Base-by-base conservation (phyloP, 129 eudicot genomes). In the Mikania micrantha region DNA sequence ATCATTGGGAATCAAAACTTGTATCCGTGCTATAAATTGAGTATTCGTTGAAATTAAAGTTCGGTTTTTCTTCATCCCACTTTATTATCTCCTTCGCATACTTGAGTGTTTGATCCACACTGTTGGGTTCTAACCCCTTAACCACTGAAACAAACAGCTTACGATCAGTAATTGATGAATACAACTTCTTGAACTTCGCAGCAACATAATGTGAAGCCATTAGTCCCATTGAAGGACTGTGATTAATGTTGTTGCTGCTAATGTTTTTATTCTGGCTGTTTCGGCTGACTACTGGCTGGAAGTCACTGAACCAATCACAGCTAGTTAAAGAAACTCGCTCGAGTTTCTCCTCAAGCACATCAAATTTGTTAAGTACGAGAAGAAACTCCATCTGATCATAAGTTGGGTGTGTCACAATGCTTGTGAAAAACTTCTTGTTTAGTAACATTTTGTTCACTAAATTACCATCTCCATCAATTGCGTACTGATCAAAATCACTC, bases 251-350 rank as follows among this genome's bases (percentile, higher is more conserved):
- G 82, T 24, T 76, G 82, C 81, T 86, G 39, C 81, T 81, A 47
- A 75, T 78, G 77, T 52, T 84, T 71, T 75, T 66, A 63, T 80
- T 71, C 32, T 79, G 77, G 31, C 85, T 88, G 62, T 82, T 78
- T 0, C 81, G 85, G 76, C 99, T 94, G 1, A 87, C 76, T 72
- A 94, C 57, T 2, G 99, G 99, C 34, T 79, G 85, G 70, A 89
- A 94, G 72, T 94, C 99, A 67, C 73, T 71, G 60, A 94, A 94
- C 99, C 99, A 94, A 4, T 89, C 99, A 31, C 99, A 94, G 40
- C 50, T 65, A 7, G 84, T 84, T 66, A 94, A 28, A 5, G 95
- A 89, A 19, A 78, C 75, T 16, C 70, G 85, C 66, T 94, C 99
- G 4, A 94, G 69, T 76, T 85, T 89, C 61, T 94, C 96, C 76